These are phyloP conservation scores for Aspergillus bridgeri DNA, from an alignment of 495 filamentous ascomycete species.

Conservation along the genomic window DNA sequence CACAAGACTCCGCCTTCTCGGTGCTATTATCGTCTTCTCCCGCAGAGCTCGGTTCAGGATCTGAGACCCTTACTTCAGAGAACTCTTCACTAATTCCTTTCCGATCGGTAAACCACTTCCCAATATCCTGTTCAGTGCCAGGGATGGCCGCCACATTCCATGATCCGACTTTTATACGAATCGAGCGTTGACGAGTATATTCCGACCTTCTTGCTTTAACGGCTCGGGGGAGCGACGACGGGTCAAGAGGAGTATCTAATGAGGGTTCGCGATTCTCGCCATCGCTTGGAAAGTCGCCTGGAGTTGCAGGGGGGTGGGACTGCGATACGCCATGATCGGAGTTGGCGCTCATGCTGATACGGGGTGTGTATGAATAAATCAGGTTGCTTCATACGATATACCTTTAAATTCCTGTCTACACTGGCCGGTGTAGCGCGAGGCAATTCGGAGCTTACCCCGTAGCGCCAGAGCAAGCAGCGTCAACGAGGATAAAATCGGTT, in stretches of 20 bases:
- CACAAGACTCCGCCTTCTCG: not conserved
- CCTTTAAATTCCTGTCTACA: not conserved
- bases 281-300: slow-evolving; percentile 19
- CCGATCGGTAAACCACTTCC: slow-evolving; percentile 77
- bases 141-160: slow-evolving; percentile 91
- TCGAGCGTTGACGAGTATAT: slow-evolving; percentile 64
- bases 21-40: not conserved
- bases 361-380: not conserved
- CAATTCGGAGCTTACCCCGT: not conserved
- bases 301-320: not conserved
- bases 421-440: too few species aligned
- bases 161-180: slow-evolving; percentile 81
- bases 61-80: slow-evolving; percentile 36
- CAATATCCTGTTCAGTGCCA: slow-evolving; percentile 81
- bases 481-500: not conserved
- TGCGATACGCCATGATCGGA: slow-evolving; percentile 8
- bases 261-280: slow-evolving; percentile 17
- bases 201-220: slow-evolving; percentile 71
- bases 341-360: slow-evolving; percentile 17
- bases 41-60: slow-evolving; percentile 4
- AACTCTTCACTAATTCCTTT: slow-evolving; percentile 63
- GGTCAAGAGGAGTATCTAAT: slow-evolving; percentile 24
- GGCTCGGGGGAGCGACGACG: slow-evolving; percentile 52
- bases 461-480: slow-evolving; percentile 3
- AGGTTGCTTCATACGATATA: not conserved